These are phyloP conservation scores for Penicillium tannophilum DNA, from an alignment of 495 filamentous ascomycete genomes.

Conservation along the genomic window DNA sequence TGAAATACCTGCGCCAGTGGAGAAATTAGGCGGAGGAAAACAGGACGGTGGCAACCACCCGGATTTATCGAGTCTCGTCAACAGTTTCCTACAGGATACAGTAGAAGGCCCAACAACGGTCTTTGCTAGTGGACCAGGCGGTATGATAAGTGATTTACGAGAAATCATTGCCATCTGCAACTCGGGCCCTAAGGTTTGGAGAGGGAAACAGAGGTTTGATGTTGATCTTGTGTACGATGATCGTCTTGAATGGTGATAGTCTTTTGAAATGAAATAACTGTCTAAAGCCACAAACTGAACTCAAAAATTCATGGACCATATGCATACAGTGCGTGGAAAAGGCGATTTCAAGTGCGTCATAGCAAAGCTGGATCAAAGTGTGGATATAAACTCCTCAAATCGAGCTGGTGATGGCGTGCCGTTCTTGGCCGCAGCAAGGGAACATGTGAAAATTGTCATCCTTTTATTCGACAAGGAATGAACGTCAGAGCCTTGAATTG, in stretches of 20 bases:
- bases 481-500: no score
- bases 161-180: constrained; percentile 55
- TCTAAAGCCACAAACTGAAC: no score
- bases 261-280: no score
- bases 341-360: no score
- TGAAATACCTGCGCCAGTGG: background rate
- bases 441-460: no score
- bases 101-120: constrained; percentile 52
- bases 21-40: background rate
- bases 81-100: constrained; percentile 32
- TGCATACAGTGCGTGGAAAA: no score
- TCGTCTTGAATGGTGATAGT: constrained; percentile 33
- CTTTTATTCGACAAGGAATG: no score
- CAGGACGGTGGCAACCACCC: background rate
- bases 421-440: no score
- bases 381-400: no score
- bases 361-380: no score
- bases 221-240: constrained; percentile 60
- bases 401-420: no score
- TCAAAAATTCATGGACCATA: no score
- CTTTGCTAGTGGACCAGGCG: constrained; percentile 62
- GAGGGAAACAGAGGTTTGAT: constrained; percentile 56
- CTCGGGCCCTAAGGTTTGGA: constrained; percentile 51
- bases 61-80: background rate
- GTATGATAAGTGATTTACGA: constrained; percentile 59